phyloP scores from a whole-genome alignment of 805 yeast species.

The Ogataea minuta region DNA sequence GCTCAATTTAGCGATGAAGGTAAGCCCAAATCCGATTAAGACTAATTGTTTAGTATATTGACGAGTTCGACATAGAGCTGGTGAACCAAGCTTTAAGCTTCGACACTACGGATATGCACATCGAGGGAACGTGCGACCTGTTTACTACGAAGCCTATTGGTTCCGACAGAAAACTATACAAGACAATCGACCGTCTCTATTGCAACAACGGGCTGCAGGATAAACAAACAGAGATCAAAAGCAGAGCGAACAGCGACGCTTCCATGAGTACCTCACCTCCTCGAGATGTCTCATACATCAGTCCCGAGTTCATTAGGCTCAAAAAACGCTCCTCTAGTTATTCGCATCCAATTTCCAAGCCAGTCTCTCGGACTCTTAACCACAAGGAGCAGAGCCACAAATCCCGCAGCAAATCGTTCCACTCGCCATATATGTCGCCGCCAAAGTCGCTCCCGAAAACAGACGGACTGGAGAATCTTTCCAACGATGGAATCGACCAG shows the following conservation, averaged over 20 bases:
- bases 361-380: constrained; percentile 9
- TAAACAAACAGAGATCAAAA: constrained; percentile 10
- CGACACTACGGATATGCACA: constrained; percentile 69
- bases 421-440: constrained; percentile 26
- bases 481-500: constrained; percentile 3
- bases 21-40: constrained; percentile 3
- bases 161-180: constrained; percentile 83
- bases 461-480: constrained; percentile 5
- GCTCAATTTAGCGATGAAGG: constrained; percentile 13
- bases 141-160: constrained; percentile 94
- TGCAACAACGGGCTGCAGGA: constrained; percentile 14
- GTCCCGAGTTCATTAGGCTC: constrained; percentile 32
- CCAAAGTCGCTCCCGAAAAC: constrained; percentile 26
- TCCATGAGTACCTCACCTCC: constrained; percentile 19
- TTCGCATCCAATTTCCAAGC: constrained; percentile 27
- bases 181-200: constrained; percentile 72
- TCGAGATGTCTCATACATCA: constrained; percentile 17
- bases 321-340: constrained; percentile 34
- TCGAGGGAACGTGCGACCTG: constrained; percentile 87
- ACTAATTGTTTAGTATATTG: constrained; percentile 64
- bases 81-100: constrained; percentile 84
- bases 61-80: constrained; percentile 87
- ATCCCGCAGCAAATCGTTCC: constrained; percentile 32
- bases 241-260: constrained; percentile 24
- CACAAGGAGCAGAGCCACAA: constrained; percentile 17